Percentiles rank a stretch among this genome's conserved stretches.
These are phyloP conservation scores for Trypanosoma grayi DNA, from an alignment of 208 protist species.

Conservation along the genomic window DNA sequence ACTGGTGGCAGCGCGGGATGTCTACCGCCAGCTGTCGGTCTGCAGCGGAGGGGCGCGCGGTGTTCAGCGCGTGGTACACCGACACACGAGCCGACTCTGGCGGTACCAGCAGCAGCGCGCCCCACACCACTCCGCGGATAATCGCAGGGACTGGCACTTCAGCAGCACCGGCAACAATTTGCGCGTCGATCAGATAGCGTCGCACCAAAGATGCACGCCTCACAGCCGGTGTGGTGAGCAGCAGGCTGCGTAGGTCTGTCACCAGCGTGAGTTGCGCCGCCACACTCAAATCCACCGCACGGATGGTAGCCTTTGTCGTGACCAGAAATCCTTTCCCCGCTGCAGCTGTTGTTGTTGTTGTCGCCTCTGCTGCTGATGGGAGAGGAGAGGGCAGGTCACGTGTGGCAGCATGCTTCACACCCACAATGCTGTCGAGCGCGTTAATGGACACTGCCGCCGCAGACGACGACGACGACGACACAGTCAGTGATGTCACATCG, in stretches of 20 bases:
- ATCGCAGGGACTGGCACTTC: constrained; percentile 63
- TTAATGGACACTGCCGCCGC: not conserved
- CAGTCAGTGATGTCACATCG: constrained; percentile 11
- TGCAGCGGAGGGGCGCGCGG: constrained; percentile 8
- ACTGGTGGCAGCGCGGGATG: constrained; percentile 94
- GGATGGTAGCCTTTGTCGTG: constrained; percentile 28
- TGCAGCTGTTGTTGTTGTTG: not conserved
- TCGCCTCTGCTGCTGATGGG: not conserved
- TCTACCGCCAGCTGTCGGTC: constrained; percentile 94
- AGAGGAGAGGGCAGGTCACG: not conserved
- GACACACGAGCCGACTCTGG: constrained; percentile 17
- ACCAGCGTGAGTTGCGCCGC: constrained; percentile 33
- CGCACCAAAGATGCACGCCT: constrained; percentile 19
- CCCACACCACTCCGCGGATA: constrained; percentile 88
- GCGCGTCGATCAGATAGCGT: constrained; percentile 24
- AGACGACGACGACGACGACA: constrained; percentile 12
- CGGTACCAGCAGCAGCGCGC: constrained; percentile 77
- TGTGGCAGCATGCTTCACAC: constrained; percentile 4
- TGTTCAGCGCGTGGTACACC: constrained; percentile 23
- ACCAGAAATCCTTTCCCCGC: constrained; percentile 4
- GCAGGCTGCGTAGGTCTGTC: constrained; percentile 24
- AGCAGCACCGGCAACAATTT: not conserved
- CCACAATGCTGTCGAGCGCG: constrained; percentile 21
- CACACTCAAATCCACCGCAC: constrained; percentile 33
- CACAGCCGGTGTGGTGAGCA: not conserved